Evolutionary conservation across 2,329 filamentous ascomycete species (phyloP).

Genomic region (Lachnellula hyalina): DNA sequence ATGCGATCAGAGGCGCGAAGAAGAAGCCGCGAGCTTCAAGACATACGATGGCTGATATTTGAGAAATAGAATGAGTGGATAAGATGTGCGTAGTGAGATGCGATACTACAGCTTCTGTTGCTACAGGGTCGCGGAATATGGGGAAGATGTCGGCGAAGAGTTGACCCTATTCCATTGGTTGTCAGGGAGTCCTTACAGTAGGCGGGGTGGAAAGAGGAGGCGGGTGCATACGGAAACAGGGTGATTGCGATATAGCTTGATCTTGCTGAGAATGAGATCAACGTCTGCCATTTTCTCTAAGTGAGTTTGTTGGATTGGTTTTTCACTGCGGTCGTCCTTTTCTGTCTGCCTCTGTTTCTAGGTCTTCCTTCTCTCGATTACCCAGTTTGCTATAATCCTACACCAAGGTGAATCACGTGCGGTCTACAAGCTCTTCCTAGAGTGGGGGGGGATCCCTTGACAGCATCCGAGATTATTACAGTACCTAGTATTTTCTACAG

Average conservation of each 20-base stretch:
- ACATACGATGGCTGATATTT: slow-evolving; percentile 57
- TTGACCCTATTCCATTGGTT: slow-evolving; percentile 9
- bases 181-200: neutral
- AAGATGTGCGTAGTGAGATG: slow-evolving; percentile 14
- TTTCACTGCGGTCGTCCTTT: neutral
- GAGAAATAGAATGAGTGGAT: slow-evolving; percentile 9
- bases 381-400: too few relatives aligned
- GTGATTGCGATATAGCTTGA: slow-evolving; percentile 19
- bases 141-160: slow-evolving; percentile 22
- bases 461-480: neutral
- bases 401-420: too few relatives aligned
- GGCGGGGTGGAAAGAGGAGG: neutral
- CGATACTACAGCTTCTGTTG: slow-evolving; percentile 17
- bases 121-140: slow-evolving; percentile 16
- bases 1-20: slow-evolving; percentile 80
- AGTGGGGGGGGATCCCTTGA: too few relatives aligned
- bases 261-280: slow-evolving; percentile 13
- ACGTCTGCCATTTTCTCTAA: slow-evolving; percentile 12
- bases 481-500: neutral
- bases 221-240: slow-evolving; percentile 13
- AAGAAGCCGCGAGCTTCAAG: slow-evolving; percentile 91
- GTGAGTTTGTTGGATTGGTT: neutral
- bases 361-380: too few relatives aligned
- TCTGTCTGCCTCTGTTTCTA: too few relatives aligned
- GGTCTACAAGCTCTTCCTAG: too few relatives aligned